Conservation (phyloP, 345 rosid species). For the Eucalyptus tenuipes region DNA sequence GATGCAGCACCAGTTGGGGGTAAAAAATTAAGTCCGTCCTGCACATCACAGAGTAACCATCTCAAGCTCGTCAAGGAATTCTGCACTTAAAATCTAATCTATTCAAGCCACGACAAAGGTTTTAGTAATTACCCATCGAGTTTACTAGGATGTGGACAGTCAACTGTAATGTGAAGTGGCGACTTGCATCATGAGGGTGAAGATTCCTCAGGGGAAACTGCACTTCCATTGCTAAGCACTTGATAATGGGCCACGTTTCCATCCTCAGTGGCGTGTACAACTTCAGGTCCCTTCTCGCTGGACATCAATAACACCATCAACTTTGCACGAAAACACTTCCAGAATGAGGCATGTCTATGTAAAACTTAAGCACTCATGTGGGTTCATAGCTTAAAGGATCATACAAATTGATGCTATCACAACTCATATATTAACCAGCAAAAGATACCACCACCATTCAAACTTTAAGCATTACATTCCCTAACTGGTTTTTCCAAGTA, state of each 20-base stretch:
- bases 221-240: slow-evolving; percentile 3
- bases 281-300: slow-evolving; percentile 10
- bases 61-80: not conserved
- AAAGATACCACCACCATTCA: not conserved
- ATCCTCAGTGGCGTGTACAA: not conserved
- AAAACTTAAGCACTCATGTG: not conserved
- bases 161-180: not conserved
- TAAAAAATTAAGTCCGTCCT: not conserved
- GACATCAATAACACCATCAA: not conserved
- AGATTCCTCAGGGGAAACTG: not conserved
- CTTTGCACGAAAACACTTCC: not conserved
- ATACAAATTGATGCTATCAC: not conserved
- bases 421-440: not conserved
- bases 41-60: not conserved
- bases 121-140: not conserved
- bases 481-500: not conserved
- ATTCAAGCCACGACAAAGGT: not conserved
- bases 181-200: not conserved
- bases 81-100: not conserved
- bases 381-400: not conserved
- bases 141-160: not conserved
- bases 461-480: not conserved
- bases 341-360: not conserved
- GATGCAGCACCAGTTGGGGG: not conserved
- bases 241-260: slow-evolving; percentile 2